Evolutionary conservation across 2,329 filamentous ascomycete genomes (phyloP).

Genomic region (Fusarium citri): DNA sequence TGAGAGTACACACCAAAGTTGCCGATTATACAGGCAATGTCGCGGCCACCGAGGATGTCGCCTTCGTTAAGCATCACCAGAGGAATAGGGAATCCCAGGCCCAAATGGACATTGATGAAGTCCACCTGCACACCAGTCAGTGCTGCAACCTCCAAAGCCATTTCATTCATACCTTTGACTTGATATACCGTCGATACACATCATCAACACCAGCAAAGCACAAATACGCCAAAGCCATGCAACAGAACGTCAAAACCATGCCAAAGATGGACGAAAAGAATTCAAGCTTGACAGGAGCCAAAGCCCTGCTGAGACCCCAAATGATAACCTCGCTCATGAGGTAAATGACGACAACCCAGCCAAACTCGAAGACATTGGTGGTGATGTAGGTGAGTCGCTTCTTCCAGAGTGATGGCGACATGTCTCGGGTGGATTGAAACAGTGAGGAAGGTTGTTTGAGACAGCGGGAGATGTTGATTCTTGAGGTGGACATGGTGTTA

Average conservation of each 20-base stretch:
- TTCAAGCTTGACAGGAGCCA: constrained; percentile 51
- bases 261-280: constrained; percentile 62
- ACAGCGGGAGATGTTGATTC: constrained; percentile 43
- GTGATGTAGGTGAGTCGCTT: constrained; percentile 15
- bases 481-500: constrained; percentile 41
- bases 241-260: constrained; percentile 56
- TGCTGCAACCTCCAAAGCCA: no score
- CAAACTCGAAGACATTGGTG: constrained; percentile 36
- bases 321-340: constrained; percentile 59
- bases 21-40: constrained; percentile 57
- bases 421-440: constrained; percentile 46
- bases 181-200: constrained; percentile 50
- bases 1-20: constrained; percentile 55
- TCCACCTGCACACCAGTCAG: constrained; percentile 55
- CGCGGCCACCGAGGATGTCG: constrained; percentile 47
- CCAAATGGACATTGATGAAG: constrained; percentile 63
- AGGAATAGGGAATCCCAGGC: constrained; percentile 63
- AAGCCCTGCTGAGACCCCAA: constrained; percentile 55
- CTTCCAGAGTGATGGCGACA: constrained; percentile 36
- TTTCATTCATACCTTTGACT: constrained; percentile 47
- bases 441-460: constrained; percentile 35
- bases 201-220: constrained; percentile 36
- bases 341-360: constrained; percentile 53
- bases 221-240: constrained; percentile 48
- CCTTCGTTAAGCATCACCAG: constrained; percentile 59